These are phyloP conservation scores for Crotalaria pallida DNA, from an alignment of 306 rosid species.

Conservation along the genomic window DNA sequence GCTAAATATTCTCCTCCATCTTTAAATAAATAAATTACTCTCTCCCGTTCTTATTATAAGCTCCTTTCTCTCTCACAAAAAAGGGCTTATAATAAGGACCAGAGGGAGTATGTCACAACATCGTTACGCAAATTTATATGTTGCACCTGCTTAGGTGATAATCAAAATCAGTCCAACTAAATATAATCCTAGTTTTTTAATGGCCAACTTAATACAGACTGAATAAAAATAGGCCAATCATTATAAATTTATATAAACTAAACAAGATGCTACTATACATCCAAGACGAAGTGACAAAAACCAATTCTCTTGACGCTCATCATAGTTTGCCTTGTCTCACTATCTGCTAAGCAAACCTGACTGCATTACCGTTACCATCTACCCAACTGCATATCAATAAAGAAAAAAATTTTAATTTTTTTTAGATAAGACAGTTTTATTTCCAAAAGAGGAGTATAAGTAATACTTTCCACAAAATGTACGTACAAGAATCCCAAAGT, in stretches of 20 bases:
- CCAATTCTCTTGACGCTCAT: background rate
- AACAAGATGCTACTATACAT: background rate
- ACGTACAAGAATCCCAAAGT: too few relatives aligned
- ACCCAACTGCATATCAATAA: constrained; percentile 19
- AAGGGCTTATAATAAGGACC: too few relatives aligned
- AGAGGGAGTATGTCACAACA: background rate
- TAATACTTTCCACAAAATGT: too few relatives aligned
- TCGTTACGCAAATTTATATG: too few relatives aligned
- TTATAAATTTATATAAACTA: background rate
- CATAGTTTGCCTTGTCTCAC: constrained; percentile 17
- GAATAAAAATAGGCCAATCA: background rate
- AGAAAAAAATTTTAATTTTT: background rate
- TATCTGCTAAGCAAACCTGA: constrained; percentile 16
- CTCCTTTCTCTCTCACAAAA: too few relatives aligned
- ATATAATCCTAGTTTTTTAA: background rate
- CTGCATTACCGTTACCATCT: too few relatives aligned
- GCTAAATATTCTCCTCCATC: too few relatives aligned
- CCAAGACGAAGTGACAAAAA: background rate
- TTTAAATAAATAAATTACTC: too few relatives aligned
- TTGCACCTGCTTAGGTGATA: background rate
- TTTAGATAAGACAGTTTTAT: too few relatives aligned
- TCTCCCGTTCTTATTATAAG: too few relatives aligned
- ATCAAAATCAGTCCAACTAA: background rate
- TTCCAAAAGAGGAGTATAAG: too few relatives aligned
- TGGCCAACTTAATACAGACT: background rate